A percentile compares a stretch with the other conserved stretches of the same genome.
Evolutionary conservation across 1,284 basidiomycete species (phyloP).

Genomic region (Austropuccinia psidii): DNA sequence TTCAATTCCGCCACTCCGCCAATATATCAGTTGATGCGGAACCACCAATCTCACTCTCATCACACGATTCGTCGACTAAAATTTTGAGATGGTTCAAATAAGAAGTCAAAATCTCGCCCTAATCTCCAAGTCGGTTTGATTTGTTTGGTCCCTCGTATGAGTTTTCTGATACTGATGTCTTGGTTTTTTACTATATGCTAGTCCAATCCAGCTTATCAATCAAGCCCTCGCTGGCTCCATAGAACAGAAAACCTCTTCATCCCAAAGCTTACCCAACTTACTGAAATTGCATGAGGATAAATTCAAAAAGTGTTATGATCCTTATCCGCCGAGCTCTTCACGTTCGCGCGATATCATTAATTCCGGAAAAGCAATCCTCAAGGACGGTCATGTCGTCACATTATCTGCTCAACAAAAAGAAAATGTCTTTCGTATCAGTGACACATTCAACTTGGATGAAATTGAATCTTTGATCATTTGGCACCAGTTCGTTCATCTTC

Average conservation of each 20-base stretch:
- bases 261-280: conserved; percentile 4
- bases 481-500: conserved; percentile 23
- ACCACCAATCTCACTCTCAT: no score
- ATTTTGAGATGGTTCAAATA: no score
- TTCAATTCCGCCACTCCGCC: no score
- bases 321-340: conserved; percentile 24
- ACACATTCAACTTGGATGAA: conserved; percentile 13
- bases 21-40: no score
- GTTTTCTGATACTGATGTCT: no score
- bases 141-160: no score
- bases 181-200: no score
- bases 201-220: conserved; percentile 27
- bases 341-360: conserved; percentile 5
- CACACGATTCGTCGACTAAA: no score
- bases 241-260: conserved; percentile 11
- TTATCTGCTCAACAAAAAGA: conserved; percentile 23
- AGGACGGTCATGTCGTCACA: not conserved
- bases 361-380: conserved; percentile 7
- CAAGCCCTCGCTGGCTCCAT: conserved; percentile 19
- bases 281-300: conserved; percentile 28
- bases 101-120: no score
- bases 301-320: conserved; percentile 27
- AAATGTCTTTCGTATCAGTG: conserved; percentile 23
- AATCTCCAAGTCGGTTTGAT: no score
- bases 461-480: conserved; percentile 23